phyloP scores from a whole-genome alignment of 2,329 filamentous ascomycete species.

The Penicillium sp. region DNA sequence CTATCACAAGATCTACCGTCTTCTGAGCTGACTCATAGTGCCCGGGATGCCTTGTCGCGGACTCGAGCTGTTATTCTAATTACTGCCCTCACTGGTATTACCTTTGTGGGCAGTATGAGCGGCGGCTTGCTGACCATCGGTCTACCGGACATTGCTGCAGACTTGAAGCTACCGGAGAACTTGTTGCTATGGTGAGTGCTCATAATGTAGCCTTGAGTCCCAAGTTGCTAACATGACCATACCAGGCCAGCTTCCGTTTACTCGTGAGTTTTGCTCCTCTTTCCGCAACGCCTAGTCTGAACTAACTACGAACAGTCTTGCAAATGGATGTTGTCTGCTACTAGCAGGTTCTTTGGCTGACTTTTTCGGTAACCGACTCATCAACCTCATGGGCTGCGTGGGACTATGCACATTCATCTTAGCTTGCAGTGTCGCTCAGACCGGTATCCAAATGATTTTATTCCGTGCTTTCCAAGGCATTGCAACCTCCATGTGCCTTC shows the following conservation, averaged over 20 bases:
- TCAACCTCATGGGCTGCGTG: constrained; percentile 49
- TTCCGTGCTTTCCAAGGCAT: constrained; percentile 50
- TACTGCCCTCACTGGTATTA: constrained; percentile 28
- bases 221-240: not conserved
- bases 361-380: constrained; percentile 48
- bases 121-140: constrained; percentile 29
- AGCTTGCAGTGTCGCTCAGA: constrained; percentile 41
- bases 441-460: constrained; percentile 45
- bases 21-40: not conserved
- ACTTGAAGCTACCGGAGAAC: constrained; percentile 27
- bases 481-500: constrained; percentile 49
- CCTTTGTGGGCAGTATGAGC: constrained; percentile 32
- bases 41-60: constrained; percentile 1
- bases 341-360: constrained; percentile 53
- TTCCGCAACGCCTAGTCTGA: not conserved
- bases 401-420: constrained; percentile 44
- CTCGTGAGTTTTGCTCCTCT: constrained; percentile 6
- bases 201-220: not conserved
- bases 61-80: constrained; percentile 20
- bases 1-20: not conserved
- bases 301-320: constrained; percentile 32
- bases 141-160: constrained; percentile 28
- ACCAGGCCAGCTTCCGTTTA: constrained; percentile 20
- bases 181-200: constrained; percentile 16
- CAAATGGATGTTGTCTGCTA: constrained; percentile 51